Base-by-base conservation (phyloP, 2,329 filamentous ascomycete genomes). In the Fusarium austroafricanum region DNA sequence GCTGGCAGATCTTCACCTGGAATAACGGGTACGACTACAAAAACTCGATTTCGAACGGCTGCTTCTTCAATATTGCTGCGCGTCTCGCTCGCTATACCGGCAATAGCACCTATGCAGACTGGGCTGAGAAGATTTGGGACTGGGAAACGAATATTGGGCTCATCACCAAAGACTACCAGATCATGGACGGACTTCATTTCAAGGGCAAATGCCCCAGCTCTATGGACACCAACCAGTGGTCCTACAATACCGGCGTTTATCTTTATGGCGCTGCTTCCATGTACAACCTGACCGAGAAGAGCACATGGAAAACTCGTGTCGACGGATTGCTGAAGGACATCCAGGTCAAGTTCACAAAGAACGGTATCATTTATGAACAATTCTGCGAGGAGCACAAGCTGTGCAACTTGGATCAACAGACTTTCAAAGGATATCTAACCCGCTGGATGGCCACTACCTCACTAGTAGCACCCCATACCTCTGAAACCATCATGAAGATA, bases 1-100 rank as follows among this genome's bases (percentile, higher is more conserved):
- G 90, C 67, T 97, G 94, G 94, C 93, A 97, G 80, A 91, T 96
- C 63, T 94, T 90, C 80, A 84, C 87, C 10, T 92, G 90, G 80
- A 94, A 94, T 79, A 86, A 83, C 53, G 92, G 92, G 45, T 90
- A 82, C 79, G 82, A 86, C 77, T 90, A 90, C 81, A 90, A 91
- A 73, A 91, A 91, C 78, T 84, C 85, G n/a, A 89, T 91, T 67
- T 87, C 87, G 37, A 91, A 91, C 79, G 89, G 89, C 7, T 89
- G 87, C 77, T 90, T 91, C 78, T 90, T 91, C 80, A 90, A 91
- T 75, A 75, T 91, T 20, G 89, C 87, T 23, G 84, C 92, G 8
- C 89, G 93, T 14, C 84, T 96, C 7, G 91, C 91, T 0, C 84
- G 90, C 11, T 96, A 92, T 79, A 96, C 93, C 0, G 87, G 88